Percentiles rank a stretch among this genome's conserved stretches.
Evolutionary conservation across 2,329 filamentous ascomycete species (phyloP).

Genomic region (Tolypocladium paradoxum): DNA sequence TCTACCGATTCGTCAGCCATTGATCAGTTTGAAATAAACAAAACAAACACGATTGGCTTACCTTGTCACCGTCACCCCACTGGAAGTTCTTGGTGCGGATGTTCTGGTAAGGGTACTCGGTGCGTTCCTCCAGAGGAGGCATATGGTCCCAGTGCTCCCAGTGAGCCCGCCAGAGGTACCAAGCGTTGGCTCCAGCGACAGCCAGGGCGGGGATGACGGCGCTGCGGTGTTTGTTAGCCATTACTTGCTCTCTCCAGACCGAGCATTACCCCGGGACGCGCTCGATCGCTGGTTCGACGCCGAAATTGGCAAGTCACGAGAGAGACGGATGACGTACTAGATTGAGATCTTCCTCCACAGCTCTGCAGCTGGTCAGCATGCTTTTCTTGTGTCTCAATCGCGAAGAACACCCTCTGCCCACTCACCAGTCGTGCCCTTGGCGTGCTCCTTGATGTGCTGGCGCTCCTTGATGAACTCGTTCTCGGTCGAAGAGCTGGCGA

Average conservation of each 20-base stretch:
- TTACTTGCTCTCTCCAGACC: neutral
- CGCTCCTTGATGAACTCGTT: slow-evolving; percentile 93
- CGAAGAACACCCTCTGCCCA: neutral
- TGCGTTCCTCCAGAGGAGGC: slow-evolving; percentile 78
- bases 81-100: slow-evolving; percentile 91
- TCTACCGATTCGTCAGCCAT: slow-evolving; percentile 33
- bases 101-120: slow-evolving; percentile 96
- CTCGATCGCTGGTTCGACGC: neutral
- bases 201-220: slow-evolving; percentile 63
- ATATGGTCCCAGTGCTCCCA: slow-evolving; percentile 91
- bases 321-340: slow-evolving; percentile 56
- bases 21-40: neutral
- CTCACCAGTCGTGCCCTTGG: slow-evolving; percentile 71
- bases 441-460: slow-evolving; percentile 82
- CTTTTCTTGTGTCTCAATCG: neutral
- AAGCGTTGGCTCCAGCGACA: slow-evolving; percentile 70
- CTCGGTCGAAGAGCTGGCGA: slow-evolving; percentile 64
- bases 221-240: slow-evolving; percentile 34
- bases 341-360: slow-evolving; percentile 94
- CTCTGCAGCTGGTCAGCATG: slow-evolving; percentile 43
- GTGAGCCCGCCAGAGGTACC: slow-evolving; percentile 85
- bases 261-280: neutral
- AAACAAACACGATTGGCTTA: slow-evolving; percentile 22
- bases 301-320: neutral
- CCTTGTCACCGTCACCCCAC: slow-evolving; percentile 95